Conservation (phyloP, 164 flowering plant species). For the Saururus chinensis region DNA sequence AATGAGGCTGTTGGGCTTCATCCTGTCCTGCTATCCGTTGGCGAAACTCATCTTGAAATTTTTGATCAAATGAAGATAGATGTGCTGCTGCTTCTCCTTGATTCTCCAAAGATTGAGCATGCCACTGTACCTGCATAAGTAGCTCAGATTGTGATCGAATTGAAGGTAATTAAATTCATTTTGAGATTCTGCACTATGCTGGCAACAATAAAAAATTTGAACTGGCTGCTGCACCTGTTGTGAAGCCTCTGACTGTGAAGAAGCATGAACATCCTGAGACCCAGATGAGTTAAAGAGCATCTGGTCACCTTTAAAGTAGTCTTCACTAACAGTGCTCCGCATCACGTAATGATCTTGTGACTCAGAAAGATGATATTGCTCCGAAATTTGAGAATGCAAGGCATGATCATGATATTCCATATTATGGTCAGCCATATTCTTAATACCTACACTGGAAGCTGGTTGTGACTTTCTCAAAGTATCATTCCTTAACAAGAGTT, state of each 20-base stretch:
- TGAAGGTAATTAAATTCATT: constrained; percentile 33
- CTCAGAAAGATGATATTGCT: constrained; percentile 50
- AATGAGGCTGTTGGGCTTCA: constrained; percentile 65
- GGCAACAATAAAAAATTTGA: constrained; percentile 37
- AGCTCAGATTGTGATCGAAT: constrained; percentile 42
- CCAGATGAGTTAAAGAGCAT: constrained; percentile 28
- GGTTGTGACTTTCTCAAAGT: constrained; percentile 42
- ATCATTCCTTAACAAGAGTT: constrained; percentile 36
- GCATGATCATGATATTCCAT: constrained; percentile 35
- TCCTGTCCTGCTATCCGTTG: constrained; percentile 51
- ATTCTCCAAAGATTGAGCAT: constrained; percentile 33
- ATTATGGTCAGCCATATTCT: constrained; percentile 43
- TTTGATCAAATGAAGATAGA: constrained; percentile 38
- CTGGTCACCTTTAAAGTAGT: constrained; percentile 26
- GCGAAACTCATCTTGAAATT: constrained; percentile 55
- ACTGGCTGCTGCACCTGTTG: constrained; percentile 33
- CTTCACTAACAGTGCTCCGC: constrained; percentile 25
- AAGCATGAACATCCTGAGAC: constrained; percentile 25
- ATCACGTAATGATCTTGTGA: constrained; percentile 54
- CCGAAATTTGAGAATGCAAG: constrained; percentile 38
- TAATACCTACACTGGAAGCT: constrained; percentile 35
- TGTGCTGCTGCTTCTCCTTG: constrained; percentile 21
- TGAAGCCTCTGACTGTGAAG: constrained; percentile 29
- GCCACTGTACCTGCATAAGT: constrained; percentile 41
- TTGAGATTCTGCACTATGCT: constrained; percentile 35